Conservation (phyloP, 768 basidiomycete species). For the Termitomyces heimii region DNA sequence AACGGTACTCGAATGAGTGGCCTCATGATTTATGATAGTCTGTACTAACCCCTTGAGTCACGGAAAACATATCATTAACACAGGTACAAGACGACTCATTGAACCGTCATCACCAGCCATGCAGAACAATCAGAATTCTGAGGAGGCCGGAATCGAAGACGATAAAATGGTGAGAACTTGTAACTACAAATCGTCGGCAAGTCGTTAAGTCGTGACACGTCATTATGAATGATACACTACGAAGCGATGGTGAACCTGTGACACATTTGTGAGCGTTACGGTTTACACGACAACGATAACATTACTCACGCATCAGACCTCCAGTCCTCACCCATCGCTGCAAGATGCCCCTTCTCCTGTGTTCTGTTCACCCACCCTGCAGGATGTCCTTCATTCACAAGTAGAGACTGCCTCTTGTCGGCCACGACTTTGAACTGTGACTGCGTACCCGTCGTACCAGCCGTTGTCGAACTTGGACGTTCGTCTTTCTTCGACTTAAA, state of each 20-base stretch:
- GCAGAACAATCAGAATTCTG: not conserved
- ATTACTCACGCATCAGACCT: constrained; percentile 33
- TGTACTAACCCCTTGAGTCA: no score
- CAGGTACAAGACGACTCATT: no score
- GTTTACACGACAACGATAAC: not conserved
- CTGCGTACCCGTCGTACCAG: constrained; percentile 15
- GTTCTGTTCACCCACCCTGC: constrained; percentile 67
- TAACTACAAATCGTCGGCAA: not conserved
- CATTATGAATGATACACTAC: not conserved
- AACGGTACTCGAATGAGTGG: no score
- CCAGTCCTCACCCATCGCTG: constrained; percentile 30
- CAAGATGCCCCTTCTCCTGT: constrained; percentile 31
- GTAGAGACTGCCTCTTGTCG: constrained; percentile 63
- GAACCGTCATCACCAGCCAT: no score
- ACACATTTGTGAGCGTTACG: not conserved
- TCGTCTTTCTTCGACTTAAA: constrained; percentile 55
- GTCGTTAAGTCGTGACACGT: not conserved
- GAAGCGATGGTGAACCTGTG: not conserved
- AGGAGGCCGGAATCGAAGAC: not conserved
- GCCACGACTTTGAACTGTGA: constrained; percentile 80
- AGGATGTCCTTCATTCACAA: constrained; percentile 59
- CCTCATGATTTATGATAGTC: no score
- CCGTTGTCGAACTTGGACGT: constrained; percentile 14
- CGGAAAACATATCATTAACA: no score
- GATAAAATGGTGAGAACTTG: not conserved